Conservation (phyloP, 495 filamentous ascomycete genomes). For the Pseudevernia furfuracea region DNA sequence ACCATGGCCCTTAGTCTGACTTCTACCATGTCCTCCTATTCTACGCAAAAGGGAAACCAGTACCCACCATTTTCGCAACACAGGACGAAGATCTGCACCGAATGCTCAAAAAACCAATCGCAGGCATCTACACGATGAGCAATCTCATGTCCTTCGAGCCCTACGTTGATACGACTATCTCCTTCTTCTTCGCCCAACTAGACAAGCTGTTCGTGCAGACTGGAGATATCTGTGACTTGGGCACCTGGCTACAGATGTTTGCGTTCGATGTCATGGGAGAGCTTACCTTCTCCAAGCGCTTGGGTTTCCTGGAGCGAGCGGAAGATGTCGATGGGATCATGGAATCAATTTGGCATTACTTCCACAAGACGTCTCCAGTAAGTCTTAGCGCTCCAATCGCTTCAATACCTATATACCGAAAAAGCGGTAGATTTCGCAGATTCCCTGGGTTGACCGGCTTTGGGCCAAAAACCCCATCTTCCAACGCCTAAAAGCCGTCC, state of each 20-base stretch:
- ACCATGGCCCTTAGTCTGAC: constrained; percentile 17
- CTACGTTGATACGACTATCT: constrained; percentile 29
- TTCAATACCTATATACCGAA: not conserved
- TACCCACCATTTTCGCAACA: constrained; percentile 34
- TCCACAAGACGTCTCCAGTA: constrained; percentile 29
- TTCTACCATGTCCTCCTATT: constrained; percentile 31
- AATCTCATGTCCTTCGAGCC: constrained; percentile 26
- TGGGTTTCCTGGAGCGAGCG: constrained; percentile 36
- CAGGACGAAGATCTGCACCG: constrained; percentile 37
- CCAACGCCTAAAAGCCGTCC: too few species aligned
- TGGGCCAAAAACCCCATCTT: constrained; percentile 27
- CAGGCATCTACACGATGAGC: constrained; percentile 32
- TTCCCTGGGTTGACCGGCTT: constrained; percentile 34
- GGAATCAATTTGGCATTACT: constrained; percentile 23
- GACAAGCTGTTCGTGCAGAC: constrained; percentile 27
- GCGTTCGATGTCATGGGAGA: constrained; percentile 39
- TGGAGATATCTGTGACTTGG: constrained; percentile 27
- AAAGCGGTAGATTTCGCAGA: constrained; percentile 30
- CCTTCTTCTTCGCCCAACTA: constrained; percentile 31
- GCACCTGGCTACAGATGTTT: constrained; percentile 5
- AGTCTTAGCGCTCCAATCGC: constrained; percentile 1
- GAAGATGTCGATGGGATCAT: constrained; percentile 34
- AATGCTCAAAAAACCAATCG: constrained; percentile 36
- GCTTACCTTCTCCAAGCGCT: constrained; percentile 34
- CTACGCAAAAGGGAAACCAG: constrained; percentile 26